Evolutionary conservation across 768 basidiomycete species (phyloP).

Genomic region (Cystobasidiopsis lactophilus): DNA sequence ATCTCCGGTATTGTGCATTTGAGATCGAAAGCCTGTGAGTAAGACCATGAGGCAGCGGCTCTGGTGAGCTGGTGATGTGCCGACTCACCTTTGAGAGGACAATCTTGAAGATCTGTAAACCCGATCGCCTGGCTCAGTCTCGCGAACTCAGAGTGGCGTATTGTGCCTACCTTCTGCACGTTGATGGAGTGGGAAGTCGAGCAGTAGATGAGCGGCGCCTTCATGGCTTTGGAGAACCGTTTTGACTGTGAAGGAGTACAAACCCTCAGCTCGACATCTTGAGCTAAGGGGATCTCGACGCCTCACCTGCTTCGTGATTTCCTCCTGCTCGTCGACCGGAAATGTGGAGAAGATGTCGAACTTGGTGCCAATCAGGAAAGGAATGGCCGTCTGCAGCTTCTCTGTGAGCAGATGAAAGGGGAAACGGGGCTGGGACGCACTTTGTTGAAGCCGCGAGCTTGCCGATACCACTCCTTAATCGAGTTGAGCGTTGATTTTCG

Average conservation of each 20-base stretch:
- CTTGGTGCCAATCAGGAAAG: slow-evolving; percentile 94
- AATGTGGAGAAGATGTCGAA: slow-evolving; percentile 93
- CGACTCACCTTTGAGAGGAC: slow-evolving; percentile 49
- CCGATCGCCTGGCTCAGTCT: no score
- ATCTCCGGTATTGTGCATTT: slow-evolving; percentile 40
- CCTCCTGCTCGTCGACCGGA: slow-evolving; percentile 92
- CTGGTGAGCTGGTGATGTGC: background rate
- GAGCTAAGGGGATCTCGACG: background rate
- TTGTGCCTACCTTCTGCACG: slow-evolving; percentile 52
- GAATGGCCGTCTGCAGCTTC: slow-evolving; percentile 63
- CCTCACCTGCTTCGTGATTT: slow-evolving; percentile 84
- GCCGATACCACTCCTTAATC: slow-evolving; percentile 99
- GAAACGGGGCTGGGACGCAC: slow-evolving; percentile 28
- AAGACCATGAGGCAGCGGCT: background rate
- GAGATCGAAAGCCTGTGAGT: slow-evolving; percentile 57
- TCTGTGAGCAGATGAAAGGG: background rate
- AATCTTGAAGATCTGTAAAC: slow-evolving; percentile 61
- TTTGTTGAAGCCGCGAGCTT: slow-evolving; percentile 97
- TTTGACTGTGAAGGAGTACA: slow-evolving; percentile 43
- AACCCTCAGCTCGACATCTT: background rate
- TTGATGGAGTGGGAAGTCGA: slow-evolving; percentile 97
- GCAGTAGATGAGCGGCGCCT: slow-evolving; percentile 97
- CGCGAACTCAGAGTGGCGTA: background rate
- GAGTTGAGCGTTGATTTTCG: slow-evolving; percentile 94
- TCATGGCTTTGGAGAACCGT: slow-evolving; percentile 96